Evolutionary conservation across 768 basidiomycete genomes (phyloP).

Genomic region (Chiua virens): DNA sequence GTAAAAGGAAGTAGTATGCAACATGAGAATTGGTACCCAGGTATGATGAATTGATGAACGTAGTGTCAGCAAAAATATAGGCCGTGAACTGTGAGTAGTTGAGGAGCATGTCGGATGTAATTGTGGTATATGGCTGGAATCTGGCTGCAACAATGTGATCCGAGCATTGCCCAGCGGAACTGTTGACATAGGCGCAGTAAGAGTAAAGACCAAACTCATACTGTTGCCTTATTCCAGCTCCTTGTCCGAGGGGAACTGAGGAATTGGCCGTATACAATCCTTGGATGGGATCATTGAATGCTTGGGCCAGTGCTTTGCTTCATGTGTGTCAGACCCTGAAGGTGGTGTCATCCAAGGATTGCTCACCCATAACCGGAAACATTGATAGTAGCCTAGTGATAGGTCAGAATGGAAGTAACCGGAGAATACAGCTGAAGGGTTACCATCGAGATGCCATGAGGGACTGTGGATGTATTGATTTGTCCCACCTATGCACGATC

Average conservation of each 20-base stretch:
- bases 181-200: constrained; percentile 70
- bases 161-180: constrained; percentile 60
- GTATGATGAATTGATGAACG: constrained; percentile 61
- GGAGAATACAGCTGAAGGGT: constrained; percentile 16
- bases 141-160: constrained; percentile 56
- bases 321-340: not conserved
- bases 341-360: not conserved
- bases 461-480: constrained; percentile 74
- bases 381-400: constrained; percentile 61
- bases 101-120: constrained; percentile 64
- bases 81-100: constrained; percentile 61
- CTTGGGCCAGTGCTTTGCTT: constrained; percentile 51
- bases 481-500: constrained; percentile 62
- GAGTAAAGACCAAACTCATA: constrained; percentile 84
- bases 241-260: constrained; percentile 54
- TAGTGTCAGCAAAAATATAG: constrained; percentile 49
- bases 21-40: constrained; percentile 62
- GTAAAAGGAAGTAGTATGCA: constrained; percentile 73
- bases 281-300: constrained; percentile 56
- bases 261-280: constrained; percentile 69
- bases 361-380: constrained; percentile 70
- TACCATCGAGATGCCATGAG: constrained; percentile 74
- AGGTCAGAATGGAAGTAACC: constrained; percentile 13
- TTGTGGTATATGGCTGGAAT: constrained; percentile 63
- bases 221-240: constrained; percentile 61